Evolutionary conservation across 257 asterid genomes (phyloP).

Genomic region (Voacanga thouarsii): DNA sequence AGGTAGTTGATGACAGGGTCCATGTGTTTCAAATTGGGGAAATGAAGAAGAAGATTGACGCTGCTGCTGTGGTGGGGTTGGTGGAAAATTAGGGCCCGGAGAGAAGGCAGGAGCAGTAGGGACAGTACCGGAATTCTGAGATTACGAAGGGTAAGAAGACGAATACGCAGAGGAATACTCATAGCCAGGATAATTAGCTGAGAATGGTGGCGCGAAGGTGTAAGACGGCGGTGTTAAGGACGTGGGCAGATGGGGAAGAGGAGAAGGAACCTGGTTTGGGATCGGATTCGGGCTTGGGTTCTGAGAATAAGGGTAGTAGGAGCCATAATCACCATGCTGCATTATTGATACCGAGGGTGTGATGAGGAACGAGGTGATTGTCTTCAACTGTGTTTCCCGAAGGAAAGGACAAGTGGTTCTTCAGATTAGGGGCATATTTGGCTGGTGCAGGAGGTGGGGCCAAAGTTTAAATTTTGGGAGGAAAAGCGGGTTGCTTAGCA

Average conservation of each 20-base stretch:
- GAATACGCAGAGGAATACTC: conserved; percentile 41
- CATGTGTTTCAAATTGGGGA: conserved; percentile 35
- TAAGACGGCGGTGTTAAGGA: conserved; percentile 30
- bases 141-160: conserved; percentile 37
- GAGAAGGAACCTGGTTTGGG: conserved; percentile 23
- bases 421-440: too few relatives aligned
- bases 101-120: conserved; percentile 48
- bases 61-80: conserved; percentile 31
- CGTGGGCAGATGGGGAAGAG: conserved; percentile 17
- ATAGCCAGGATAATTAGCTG: conserved; percentile 46
- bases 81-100: conserved; percentile 28
- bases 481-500: too few relatives aligned
- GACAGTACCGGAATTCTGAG: conserved; percentile 49
- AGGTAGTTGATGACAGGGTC: conserved; percentile 21
- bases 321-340: conserved; percentile 64
- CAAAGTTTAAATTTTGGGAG: too few relatives aligned
- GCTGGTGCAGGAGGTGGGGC: too few relatives aligned
- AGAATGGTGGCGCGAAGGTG: conserved; percentile 72
- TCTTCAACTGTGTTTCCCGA: too few relatives aligned
- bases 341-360: too few relatives aligned
- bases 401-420: too few relatives aligned
- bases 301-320: conserved; percentile 42
- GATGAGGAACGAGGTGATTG: too few relatives aligned
- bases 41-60: conserved; percentile 32
- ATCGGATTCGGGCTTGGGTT: conserved; percentile 20